Evolutionary conservation across 2,329 filamentous ascomycete species (phyloP).

Genomic region (Fusarium sp.): DNA sequence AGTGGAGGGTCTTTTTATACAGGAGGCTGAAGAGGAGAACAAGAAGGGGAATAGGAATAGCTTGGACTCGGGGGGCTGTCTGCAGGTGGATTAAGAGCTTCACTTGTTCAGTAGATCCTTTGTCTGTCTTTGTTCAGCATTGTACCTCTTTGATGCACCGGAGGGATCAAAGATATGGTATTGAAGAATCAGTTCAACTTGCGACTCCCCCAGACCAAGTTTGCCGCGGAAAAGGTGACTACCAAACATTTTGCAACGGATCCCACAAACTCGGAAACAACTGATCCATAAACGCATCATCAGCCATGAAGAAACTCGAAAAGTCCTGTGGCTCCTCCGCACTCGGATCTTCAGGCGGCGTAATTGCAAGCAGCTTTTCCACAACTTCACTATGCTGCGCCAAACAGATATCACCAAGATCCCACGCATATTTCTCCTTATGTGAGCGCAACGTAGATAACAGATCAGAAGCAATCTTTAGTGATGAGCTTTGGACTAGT

Average conservation of each 20-base stretch:
- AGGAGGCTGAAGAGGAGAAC: neutral
- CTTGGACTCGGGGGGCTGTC: neutral
- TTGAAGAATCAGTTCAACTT: no score
- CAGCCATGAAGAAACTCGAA: slow-evolving; percentile 47
- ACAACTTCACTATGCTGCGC: slow-evolving; percentile 60
- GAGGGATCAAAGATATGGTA: no score
- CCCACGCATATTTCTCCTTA: slow-evolving; percentile 57
- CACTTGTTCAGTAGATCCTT: neutral
- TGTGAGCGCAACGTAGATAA: slow-evolving; percentile 54
- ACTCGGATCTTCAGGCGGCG: slow-evolving; percentile 37
- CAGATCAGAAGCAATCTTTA: slow-evolving; percentile 57
- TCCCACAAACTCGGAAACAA: slow-evolving; percentile 52
- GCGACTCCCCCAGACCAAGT: neutral
- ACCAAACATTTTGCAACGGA: slow-evolving; percentile 51
- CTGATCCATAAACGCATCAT: slow-evolving; percentile 50
- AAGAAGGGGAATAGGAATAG: neutral
- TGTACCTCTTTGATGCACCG: neutral
- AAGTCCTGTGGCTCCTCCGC: slow-evolving; percentile 33
- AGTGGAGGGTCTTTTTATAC: slow-evolving; percentile 1
- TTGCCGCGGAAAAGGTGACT: slow-evolving; percentile 6
- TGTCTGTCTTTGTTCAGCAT: neutral
- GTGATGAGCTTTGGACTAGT: slow-evolving; percentile 52
- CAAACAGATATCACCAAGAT: slow-evolving; percentile 62
- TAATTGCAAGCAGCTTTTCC: slow-evolving; percentile 54
- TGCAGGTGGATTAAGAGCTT: neutral